A percentile compares a stretch with the other conserved stretches of the same genome.
phyloP scores from a whole-genome alignment of 2,329 filamentous ascomycete species.

The Acarospora socialis region DNA sequence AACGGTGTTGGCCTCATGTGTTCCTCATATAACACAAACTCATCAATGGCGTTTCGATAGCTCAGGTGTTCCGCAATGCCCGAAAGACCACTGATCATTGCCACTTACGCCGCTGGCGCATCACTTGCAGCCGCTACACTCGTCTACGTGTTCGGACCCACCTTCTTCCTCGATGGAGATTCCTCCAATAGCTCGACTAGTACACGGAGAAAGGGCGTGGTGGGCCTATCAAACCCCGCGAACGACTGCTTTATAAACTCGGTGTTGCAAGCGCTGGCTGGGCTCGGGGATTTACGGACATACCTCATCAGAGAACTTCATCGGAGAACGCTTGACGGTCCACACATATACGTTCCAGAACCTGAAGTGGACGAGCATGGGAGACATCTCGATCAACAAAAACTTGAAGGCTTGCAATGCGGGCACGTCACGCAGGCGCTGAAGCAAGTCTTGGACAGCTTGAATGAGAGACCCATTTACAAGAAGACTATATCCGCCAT shows the following conservation, averaged over 20 bases:
- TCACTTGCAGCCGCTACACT: constrained; percentile 88
- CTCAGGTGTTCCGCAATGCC: constrained; percentile 54
- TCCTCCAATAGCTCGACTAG: constrained; percentile 39
- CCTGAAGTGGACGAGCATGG: constrained; percentile 28
- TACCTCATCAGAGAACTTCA: constrained; percentile 90
- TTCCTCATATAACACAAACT: constrained; percentile 13
- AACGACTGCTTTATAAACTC: constrained; percentile 98
- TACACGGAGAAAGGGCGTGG: constrained; percentile 67
- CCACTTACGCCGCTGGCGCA: constrained; percentile 87
- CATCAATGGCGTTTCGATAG: neutral
- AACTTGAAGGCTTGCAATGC: constrained; percentile 52
- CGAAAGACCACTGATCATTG: constrained; percentile 68
- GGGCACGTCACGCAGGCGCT: constrained; percentile 74
- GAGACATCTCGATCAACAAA: constrained; percentile 9
- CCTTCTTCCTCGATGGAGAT: constrained; percentile 83
- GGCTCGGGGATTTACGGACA: constrained; percentile 71
- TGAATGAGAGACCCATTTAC: constrained; percentile 88
- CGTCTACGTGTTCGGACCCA: constrained; percentile 96
- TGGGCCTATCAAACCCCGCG: constrained; percentile 77
- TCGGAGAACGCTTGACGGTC: constrained; percentile 64
- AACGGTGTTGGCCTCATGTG: constrained; percentile 8
- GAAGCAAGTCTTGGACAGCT: constrained; percentile 79
- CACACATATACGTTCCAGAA: constrained; percentile 56
- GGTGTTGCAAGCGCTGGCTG: constrained; percentile 81
- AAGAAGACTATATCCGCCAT: constrained; percentile 84